Evolutionary conservation across 805 yeast species (phyloP).

Genomic region (Kodamaea lidongshanica): DNA sequence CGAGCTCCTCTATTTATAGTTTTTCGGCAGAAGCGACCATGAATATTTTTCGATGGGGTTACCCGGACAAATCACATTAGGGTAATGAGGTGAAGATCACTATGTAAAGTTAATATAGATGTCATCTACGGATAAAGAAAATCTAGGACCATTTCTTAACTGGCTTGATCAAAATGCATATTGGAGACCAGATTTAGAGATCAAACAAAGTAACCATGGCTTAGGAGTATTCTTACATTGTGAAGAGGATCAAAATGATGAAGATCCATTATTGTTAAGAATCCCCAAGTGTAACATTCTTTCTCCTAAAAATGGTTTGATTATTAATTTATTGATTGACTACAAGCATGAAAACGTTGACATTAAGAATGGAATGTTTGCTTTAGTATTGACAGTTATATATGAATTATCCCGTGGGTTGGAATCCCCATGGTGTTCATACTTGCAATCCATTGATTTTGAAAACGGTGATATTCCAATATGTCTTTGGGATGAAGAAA

Average conservation of each 20-base stretch:
- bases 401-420: slow-evolving; percentile 58
- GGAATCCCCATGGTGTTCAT: slow-evolving; percentile 77
- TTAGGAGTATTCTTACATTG: slow-evolving; percentile 61
- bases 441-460: slow-evolving; percentile 48
- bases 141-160: slow-evolving; percentile 12
- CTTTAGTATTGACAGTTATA: slow-evolving; percentile 60
- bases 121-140: slow-evolving; percentile 6
- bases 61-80: slow-evolving; percentile 9
- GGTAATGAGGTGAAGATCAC: slow-evolving; percentile 1
- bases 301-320: slow-evolving; percentile 51
- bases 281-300: slow-evolving; percentile 58
- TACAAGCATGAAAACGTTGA: slow-evolving; percentile 32
- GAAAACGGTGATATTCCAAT: slow-evolving; percentile 46
- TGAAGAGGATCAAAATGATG: slow-evolving; percentile 28
- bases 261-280: slow-evolving; percentile 42
- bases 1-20: slow-evolving; percentile 24
- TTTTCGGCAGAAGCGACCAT: slow-evolving; percentile 1
- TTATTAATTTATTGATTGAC: slow-evolving; percentile 64
- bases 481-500: slow-evolving; percentile 54
- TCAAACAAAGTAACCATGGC: slow-evolving; percentile 46
- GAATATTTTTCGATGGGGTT: too few species aligned
- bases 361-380: slow-evolving; percentile 49
- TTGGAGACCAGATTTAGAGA: slow-evolving; percentile 46
- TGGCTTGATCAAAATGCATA: slow-evolving; percentile 58
- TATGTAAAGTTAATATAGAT: slow-evolving; percentile 4